phyloP scores from a whole-genome alignment of 805 yeast genomes.

The Starmerella etchellsii region DNA sequence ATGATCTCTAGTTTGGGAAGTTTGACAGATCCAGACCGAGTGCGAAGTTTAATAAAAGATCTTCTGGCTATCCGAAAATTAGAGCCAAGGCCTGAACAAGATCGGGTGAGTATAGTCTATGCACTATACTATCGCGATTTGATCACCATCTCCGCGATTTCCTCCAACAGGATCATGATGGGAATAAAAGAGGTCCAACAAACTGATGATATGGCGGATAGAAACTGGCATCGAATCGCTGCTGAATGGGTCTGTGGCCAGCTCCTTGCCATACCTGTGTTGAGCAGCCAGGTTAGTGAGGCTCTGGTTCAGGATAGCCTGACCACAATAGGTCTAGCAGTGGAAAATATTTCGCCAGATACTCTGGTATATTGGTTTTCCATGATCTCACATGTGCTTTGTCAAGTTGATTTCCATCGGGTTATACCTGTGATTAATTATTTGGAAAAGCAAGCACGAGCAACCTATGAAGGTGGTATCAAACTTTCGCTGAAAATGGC shows the following conservation, averaged over 20 bases:
- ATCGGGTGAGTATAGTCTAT: slow-evolving; percentile 52
- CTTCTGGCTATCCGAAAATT: slow-evolving; percentile 38
- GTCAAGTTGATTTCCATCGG: slow-evolving; percentile 46
- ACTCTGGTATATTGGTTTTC: slow-evolving; percentile 62
- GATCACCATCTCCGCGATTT: slow-evolving; percentile 28
- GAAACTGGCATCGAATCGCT: slow-evolving; percentile 58
- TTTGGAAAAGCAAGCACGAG: slow-evolving; percentile 1
- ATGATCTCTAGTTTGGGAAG: too few species aligned
- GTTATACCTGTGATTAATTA: slow-evolving; percentile 25
- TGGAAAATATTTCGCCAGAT: slow-evolving; percentile 58
- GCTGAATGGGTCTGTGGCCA: slow-evolving; percentile 40
- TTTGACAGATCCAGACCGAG: too few species aligned
- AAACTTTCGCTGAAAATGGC: slow-evolving; percentile 8
- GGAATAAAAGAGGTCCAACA: background rate
- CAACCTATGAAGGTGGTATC: slow-evolving; percentile 13
- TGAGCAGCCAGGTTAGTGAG: background rate
- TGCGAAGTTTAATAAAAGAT: background rate
- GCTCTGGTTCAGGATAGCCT: background rate
- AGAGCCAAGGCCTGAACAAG: slow-evolving; percentile 43
- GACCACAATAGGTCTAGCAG: slow-evolving; percentile 30
- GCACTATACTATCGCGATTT: slow-evolving; percentile 45
- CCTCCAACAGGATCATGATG: slow-evolving; percentile 3
- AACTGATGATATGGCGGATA: slow-evolving; percentile 37
- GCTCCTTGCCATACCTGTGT: slow-evolving; percentile 8
- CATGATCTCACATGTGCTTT: slow-evolving; percentile 60